Conservation (phyloP, 805 yeast species). For the Saccharomycopsis capsularis region DNA sequence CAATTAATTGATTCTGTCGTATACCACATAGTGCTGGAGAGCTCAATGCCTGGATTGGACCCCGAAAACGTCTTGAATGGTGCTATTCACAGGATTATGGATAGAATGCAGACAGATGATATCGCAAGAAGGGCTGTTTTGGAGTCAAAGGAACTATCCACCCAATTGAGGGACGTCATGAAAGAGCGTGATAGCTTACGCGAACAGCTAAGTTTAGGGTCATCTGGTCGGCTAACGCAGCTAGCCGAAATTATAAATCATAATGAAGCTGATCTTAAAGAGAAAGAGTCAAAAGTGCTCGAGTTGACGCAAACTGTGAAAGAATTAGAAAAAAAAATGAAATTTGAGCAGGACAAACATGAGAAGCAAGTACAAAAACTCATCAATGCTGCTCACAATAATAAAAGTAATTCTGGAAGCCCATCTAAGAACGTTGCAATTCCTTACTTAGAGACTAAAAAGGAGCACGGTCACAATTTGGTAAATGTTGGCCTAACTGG, state of each 20-base stretch:
- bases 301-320: slow-evolving; percentile 55
- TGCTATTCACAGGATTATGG: slow-evolving; percentile 65
- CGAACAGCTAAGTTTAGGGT: slow-evolving; percentile 63
- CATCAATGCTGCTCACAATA: slow-evolving; percentile 8
- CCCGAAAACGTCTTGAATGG: slow-evolving; percentile 61
- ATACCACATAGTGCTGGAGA: slow-evolving; percentile 19
- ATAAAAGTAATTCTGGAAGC: neutral
- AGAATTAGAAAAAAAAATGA: slow-evolving; percentile 48
- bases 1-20: slow-evolving; percentile 59
- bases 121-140: slow-evolving; percentile 66
- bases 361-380: slow-evolving; percentile 16
- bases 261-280: slow-evolving; percentile 48
- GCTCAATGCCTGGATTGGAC: slow-evolving; percentile 42
- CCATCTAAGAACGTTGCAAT: neutral
- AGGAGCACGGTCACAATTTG: neutral
- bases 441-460: neutral
- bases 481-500: neutral
- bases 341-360: slow-evolving; percentile 25
- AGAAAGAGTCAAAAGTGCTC: slow-evolving; percentile 56
- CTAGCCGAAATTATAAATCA: slow-evolving; percentile 57
- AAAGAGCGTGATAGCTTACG: slow-evolving; percentile 59
- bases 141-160: slow-evolving; percentile 48
- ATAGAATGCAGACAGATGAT: slow-evolving; percentile 77
- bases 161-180: slow-evolving; percentile 46
- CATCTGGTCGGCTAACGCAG: slow-evolving; percentile 61